phyloP scores from a whole-genome alignment of 2,329 filamentous ascomycete species.

The Aspergillus sp. region DNA sequence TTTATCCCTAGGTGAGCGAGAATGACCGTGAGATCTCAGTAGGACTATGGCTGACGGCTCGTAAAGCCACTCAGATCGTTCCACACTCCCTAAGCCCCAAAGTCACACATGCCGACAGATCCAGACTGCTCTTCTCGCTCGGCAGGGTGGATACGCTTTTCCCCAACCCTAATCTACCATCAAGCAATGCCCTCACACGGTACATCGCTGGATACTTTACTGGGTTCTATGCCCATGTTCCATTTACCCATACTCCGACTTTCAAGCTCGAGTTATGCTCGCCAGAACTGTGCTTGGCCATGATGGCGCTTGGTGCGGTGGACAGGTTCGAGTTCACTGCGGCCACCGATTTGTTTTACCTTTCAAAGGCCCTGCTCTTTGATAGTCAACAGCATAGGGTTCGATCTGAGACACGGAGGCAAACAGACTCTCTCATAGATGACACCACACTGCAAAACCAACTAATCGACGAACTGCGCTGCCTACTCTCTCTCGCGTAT shows the following conservation, averaged over 20 bases:
- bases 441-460: not conserved
- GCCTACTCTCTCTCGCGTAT: constrained; percentile 8
- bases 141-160: not conserved
- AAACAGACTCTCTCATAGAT: not conserved
- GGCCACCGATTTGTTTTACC: constrained; percentile 1
- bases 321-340: not conserved
- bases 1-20: not conserved
- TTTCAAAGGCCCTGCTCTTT: constrained; percentile 5
- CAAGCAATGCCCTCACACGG: constrained; percentile 7
- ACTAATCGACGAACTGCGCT: constrained; percentile 11
- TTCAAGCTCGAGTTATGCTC: constrained; percentile 10
- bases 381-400: constrained; percentile 1
- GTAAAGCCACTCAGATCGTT: not conserved
- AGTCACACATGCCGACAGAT: not conserved
- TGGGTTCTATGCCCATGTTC: constrained; percentile 11
- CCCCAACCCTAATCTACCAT: not conserved
- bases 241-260: constrained; percentile 14
- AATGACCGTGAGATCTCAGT: not conserved
- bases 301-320: constrained; percentile 14
- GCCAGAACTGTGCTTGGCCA: constrained; percentile 9
- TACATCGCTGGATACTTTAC: constrained; percentile 15
- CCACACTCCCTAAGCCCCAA: not conserved
- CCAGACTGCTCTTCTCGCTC: constrained; percentile 4
- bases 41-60: not conserved
- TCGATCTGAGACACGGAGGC: not conserved